Conservation (phyloP, 306 rosid species). For the Mucuna pruriens region DNA sequence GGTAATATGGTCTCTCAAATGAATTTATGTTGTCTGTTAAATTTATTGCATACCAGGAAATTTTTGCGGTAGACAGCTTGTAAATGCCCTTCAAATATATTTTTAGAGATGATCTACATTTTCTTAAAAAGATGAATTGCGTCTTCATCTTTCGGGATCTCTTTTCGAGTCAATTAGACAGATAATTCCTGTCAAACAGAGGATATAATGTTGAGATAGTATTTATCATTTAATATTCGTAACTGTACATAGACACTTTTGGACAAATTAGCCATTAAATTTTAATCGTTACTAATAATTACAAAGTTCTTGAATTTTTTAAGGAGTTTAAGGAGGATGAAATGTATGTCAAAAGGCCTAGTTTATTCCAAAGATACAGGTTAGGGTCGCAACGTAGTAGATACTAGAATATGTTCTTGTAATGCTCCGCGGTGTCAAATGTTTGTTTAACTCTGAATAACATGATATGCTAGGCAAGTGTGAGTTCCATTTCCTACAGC, state of each 20-base stretch:
- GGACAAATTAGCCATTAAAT: neutral
- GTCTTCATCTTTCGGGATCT: neutral
- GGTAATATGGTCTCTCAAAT: slow-evolving; percentile 8
- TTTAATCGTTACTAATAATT: neutral
- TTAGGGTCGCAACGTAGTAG: neutral
- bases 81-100: slow-evolving; percentile 2
- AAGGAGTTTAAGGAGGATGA: neutral
- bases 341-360: neutral
- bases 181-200: neutral
- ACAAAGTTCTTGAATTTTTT: neutral
- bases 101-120: neutral
- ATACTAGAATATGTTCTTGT: neutral
- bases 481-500: neutral
- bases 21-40: neutral
- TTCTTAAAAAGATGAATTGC: neutral
- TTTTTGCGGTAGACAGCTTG: slow-evolving; percentile 29
- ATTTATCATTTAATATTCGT: neutral
- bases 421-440: neutral
- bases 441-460: neutral
- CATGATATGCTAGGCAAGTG: neutral
- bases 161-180: neutral
- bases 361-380: neutral
- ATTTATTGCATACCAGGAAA: slow-evolving; percentile 15
- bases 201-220: neutral
- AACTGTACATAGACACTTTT: no score